phyloP scores from a whole-genome alignment of 371 early-diverging fungal species.

The Mucor racemosus region DNA sequence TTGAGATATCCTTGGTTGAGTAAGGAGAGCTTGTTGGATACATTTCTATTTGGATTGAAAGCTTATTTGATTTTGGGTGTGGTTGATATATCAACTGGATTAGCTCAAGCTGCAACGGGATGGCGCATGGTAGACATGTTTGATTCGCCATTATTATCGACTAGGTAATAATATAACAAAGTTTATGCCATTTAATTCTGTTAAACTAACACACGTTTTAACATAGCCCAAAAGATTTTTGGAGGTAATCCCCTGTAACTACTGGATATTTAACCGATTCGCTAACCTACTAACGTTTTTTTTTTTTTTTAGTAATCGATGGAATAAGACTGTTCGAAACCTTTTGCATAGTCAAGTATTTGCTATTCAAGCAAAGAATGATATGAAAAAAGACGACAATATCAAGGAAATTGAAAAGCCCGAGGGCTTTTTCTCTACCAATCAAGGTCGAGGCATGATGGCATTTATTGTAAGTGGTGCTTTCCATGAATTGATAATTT shows the following conservation, averaged over 20 bases:
- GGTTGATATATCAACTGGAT: conserved; percentile 21
- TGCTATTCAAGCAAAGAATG: not conserved
- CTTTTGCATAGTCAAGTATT: conserved; percentile 34
- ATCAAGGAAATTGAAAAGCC: not conserved
- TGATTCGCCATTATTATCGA: conserved; percentile 26
- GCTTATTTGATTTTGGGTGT: conserved; percentile 23
- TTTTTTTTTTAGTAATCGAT: conserved; percentile 32
- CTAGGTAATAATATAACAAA: conserved; percentile 14
- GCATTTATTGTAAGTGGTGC: conserved; percentile 38
- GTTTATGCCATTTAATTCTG: not conserved
- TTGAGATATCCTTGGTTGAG: conserved; percentile 22
- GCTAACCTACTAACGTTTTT: no score
- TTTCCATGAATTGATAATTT: conserved; percentile 40
- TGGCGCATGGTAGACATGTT: conserved; percentile 31
- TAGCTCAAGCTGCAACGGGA: conserved; percentile 21
- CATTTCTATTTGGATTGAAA: conserved; percentile 27
- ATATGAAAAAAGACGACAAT: not conserved
- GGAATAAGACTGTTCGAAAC: conserved; percentile 41
- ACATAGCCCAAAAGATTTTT: conserved; percentile 45
- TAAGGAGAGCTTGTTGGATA: conserved; percentile 13
- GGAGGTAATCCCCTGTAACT: conserved; percentile 32
- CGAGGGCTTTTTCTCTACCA: conserved; percentile 1
- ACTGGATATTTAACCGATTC: not conserved
- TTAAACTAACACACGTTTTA: not conserved
- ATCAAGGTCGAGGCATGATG: conserved; percentile 29